A percentile compares a stretch with the other conserved stretches of the same genome.
phyloP scores from a whole-genome alignment of 2,329 filamentous ascomycete species.

The Xylogone sp. region DNA sequence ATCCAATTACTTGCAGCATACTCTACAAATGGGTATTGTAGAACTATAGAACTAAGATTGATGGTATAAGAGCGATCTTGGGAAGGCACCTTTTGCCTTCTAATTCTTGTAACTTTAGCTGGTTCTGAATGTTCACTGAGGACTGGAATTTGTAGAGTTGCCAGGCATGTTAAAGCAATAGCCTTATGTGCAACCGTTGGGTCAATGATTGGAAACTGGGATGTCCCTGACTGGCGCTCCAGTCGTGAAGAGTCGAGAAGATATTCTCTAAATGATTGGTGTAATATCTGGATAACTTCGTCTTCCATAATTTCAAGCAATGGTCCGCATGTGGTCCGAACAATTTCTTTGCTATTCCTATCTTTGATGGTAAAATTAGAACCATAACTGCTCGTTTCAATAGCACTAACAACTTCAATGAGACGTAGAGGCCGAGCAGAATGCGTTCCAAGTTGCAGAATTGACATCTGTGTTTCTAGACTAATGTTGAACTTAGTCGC shows the following conservation, averaged over 20 bases:
- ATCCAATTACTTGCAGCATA: constrained; percentile 13
- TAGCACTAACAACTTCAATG: constrained; percentile 7
- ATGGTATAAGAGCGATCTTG: background rate
- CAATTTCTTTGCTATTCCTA: constrained; percentile 13
- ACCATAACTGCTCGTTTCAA: background rate
- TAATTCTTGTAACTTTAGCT: constrained; percentile 4
- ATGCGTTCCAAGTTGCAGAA: constrained; percentile 15
- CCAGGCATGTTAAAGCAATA: constrained; percentile 5
- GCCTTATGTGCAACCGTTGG: constrained; percentile 2
- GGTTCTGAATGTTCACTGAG: background rate
- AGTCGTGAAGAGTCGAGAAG: constrained; percentile 25
- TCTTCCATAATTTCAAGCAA: constrained; percentile 40
- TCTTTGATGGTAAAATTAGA: background rate
- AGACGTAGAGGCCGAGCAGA: constrained; percentile 15
- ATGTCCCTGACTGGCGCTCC: background rate
- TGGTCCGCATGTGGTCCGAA: constrained; percentile 32
- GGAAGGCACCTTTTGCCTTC: background rate
- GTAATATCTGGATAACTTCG: constrained; percentile 39
- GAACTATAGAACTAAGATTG: background rate
- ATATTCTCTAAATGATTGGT: constrained; percentile 45
- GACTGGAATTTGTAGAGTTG: background rate
- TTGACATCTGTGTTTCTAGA: constrained; percentile 6
- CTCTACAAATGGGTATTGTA: constrained; percentile 15
- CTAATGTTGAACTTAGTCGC: constrained; percentile 1
- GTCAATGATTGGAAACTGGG: constrained; percentile 6